phyloP scores from a whole-genome alignment of 2,329 filamentous ascomycete genomes.

The Cercospora citrullina region DNA sequence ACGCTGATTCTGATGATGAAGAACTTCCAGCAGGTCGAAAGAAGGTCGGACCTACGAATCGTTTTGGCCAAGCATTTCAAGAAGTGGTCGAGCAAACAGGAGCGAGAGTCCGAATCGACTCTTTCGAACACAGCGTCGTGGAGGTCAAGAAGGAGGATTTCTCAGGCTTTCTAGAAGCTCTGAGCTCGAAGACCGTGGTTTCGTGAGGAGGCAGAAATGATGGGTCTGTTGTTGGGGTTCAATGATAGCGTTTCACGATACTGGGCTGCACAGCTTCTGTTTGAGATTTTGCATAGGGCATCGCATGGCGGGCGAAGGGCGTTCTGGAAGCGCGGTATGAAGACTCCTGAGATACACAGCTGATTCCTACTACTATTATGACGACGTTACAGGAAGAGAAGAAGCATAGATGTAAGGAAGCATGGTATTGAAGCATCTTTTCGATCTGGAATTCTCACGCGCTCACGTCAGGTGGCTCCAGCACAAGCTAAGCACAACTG shows the following conservation, averaged over 20 bases:
- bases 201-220: conserved; percentile 41
- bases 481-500: background rate
- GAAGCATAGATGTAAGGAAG: conserved; percentile 11
- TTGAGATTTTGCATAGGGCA: conserved; percentile 1
- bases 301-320: conserved; percentile 1
- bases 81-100: conserved; percentile 91
- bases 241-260: conserved; percentile 13
- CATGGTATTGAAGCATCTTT: background rate
- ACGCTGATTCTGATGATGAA: conserved; percentile 41
- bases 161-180: conserved; percentile 80
- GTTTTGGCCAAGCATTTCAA: conserved; percentile 93
- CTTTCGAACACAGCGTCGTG: conserved; percentile 95
- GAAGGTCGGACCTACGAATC: conserved; percentile 75
- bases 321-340: background rate
- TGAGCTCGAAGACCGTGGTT: conserved; percentile 88
- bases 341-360: conserved; percentile 11
- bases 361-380: background rate
- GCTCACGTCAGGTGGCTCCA: background rate
- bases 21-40: conserved; percentile 58
- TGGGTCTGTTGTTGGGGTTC: background rate
- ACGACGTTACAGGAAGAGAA: background rate
- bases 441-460: background rate
- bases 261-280: conserved; percentile 2
- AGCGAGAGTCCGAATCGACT: conserved; percentile 86
- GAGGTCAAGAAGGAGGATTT: conserved; percentile 98